A percentile compares a stretch with the other conserved stretches of the same genome.
These are phyloP conservation scores for Pseudomonodictys pantanalensis DNA, from an alignment of 495 filamentous ascomycete species.

Conservation along the genomic window DNA sequence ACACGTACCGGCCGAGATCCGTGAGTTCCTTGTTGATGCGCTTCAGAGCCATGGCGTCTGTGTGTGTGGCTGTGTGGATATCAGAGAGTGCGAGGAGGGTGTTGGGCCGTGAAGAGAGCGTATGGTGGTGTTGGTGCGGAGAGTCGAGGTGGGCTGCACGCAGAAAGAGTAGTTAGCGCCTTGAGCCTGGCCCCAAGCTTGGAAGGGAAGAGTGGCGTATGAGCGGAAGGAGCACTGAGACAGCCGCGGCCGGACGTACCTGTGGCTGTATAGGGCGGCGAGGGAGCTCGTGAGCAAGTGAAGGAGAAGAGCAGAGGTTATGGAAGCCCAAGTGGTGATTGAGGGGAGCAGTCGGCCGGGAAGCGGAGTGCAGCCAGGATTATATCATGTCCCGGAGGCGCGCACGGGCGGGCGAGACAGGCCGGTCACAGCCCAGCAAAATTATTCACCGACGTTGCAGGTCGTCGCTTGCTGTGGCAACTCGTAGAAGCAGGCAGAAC, in stretches of 20 bases:
- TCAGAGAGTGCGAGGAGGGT: constrained; percentile 34
- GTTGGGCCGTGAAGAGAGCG: constrained; percentile 18
- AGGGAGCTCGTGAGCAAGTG: background rate
- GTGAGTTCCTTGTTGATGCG: constrained; percentile 99
- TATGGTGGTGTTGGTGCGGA: constrained; percentile 27
- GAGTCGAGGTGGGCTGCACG: constrained; percentile 30
- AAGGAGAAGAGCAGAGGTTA: background rate
- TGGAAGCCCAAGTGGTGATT: too few species aligned
- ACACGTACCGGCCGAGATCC: constrained; percentile 91
- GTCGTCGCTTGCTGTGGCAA: constrained; percentile 12
- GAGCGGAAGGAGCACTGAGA: constrained; percentile 24
- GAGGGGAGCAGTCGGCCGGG: constrained; percentile 6
- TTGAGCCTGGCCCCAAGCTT: constrained; percentile 19
- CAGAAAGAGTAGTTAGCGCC: constrained; percentile 30
- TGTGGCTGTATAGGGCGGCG: background rate
- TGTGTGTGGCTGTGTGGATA: constrained; percentile 38
- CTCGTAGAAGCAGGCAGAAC: constrained; percentile 23
- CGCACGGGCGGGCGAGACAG: background rate
- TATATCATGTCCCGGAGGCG: constrained; percentile 21
- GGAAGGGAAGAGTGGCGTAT: constrained; percentile 29
- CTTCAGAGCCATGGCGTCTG: constrained; percentile 85
- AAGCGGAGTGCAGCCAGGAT: constrained; percentile 14
- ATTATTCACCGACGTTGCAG: constrained; percentile 25
- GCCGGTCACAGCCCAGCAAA: constrained; percentile 17
- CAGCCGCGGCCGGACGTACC: constrained; percentile 18